Percentiles rank a stretch among this genome's conserved stretches.
Evolutionary conservation across 2,329 filamentous ascomycete genomes (phyloP).

Genomic region (Colletotrichum truncatum): DNA sequence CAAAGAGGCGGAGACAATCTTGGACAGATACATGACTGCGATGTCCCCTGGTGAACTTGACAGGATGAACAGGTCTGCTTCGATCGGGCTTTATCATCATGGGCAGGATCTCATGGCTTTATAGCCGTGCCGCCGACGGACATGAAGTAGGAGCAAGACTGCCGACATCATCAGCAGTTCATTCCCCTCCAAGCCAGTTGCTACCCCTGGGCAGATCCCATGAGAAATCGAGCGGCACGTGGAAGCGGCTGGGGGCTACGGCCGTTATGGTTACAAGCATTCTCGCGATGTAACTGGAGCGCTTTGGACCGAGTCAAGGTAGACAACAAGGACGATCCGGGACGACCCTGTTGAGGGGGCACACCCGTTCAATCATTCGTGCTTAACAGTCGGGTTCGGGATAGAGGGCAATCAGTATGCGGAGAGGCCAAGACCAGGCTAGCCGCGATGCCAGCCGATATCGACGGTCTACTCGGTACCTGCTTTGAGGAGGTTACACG

Average conservation of each 20-base stretch:
- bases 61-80: neutral
- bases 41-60: neutral
- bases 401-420: neutral
- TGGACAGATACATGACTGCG: constrained; percentile 4
- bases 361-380: neutral
- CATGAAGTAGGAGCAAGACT: neutral
- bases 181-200: neutral
- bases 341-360: neutral
- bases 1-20: constrained; percentile 10
- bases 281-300: constrained; percentile 2
- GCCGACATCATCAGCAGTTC: neutral
- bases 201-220: neutral
- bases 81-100: neutral
- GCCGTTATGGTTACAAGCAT: neutral
- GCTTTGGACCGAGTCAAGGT: constrained; percentile 7
- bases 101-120: neutral
- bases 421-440: constrained; percentile 17
- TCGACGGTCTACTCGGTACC: constrained; percentile 16
- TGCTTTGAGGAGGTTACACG: constrained; percentile 9
- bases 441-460: neutral
- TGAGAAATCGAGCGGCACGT: neutral
- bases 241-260: neutral
- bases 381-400: neutral
- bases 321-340: neutral
- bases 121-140: neutral